A percentile compares a stretch with the other conserved stretches of the same genome.
Evolutionary conservation across 1,284 basidiomycete genomes (phyloP).

Genomic region (Rhodotorula sp.): DNA sequence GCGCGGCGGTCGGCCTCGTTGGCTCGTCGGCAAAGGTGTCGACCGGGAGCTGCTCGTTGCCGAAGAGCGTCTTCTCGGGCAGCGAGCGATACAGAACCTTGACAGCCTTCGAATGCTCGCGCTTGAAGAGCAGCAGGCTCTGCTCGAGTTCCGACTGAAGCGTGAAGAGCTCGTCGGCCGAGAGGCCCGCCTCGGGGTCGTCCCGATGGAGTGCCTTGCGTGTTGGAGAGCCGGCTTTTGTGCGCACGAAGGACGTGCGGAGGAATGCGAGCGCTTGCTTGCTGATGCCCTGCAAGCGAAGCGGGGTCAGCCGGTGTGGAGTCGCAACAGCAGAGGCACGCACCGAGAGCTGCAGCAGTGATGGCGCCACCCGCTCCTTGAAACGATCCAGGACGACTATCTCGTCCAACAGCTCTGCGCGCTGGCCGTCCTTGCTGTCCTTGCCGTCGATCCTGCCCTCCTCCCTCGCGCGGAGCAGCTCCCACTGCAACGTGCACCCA

Average conservation of each 20-base stretch:
- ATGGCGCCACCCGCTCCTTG: slow-evolving; percentile 76
- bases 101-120: slow-evolving; percentile 45
- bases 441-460: slow-evolving; percentile 34
- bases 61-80: slow-evolving; percentile 29
- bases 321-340: slow-evolving; percentile 41
- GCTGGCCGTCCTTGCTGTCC: slow-evolving; percentile 49
- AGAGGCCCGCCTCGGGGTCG: slow-evolving; percentile 23
- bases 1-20: background rate
- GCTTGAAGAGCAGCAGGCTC: slow-evolving; percentile 72
- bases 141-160: slow-evolving; percentile 68
- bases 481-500: slow-evolving; percentile 77
- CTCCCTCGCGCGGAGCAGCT: slow-evolving; percentile 59
- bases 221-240: slow-evolving; percentile 32
- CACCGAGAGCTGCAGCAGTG: slow-evolving; percentile 74
- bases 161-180: slow-evolving; percentile 60
- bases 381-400: slow-evolving; percentile 78
- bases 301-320: background rate
- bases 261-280: slow-evolving; percentile 57
- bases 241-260: slow-evolving; percentile 63
- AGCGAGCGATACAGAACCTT: slow-evolving; percentile 33
- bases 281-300: slow-evolving; percentile 61
- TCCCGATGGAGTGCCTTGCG: background rate
- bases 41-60: background rate
- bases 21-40: slow-evolving; percentile 14
- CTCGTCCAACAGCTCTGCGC: slow-evolving; percentile 59